Evolutionary conservation across 129 eudicot genomes (phyloP).

Genomic region (Flaveria ramosissima): DNA sequence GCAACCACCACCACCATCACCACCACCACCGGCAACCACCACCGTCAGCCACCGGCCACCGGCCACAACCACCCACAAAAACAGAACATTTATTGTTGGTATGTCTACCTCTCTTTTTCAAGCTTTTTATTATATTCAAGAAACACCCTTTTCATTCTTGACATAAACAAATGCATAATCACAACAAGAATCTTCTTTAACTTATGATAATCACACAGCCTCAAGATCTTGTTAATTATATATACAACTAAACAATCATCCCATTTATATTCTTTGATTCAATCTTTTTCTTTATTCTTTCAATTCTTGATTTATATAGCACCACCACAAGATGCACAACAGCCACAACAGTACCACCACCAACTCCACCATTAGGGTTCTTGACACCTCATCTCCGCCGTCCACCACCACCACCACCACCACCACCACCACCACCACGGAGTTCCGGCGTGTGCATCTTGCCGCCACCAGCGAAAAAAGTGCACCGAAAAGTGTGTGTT

Average conservation of each 20-base stretch:
- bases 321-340: constrained; percentile 30
- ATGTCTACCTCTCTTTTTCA: constrained; percentile 43
- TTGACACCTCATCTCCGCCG: constrained; percentile 40
- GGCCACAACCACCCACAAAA: constrained; percentile 3
- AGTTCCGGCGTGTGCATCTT: constrained; percentile 79
- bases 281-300: constrained; percentile 22
- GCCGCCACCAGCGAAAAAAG: constrained; percentile 93
- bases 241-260: constrained; percentile 23
- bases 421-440: constrained; percentile 17
- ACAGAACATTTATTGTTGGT: constrained; percentile 31
- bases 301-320: constrained; percentile 1
- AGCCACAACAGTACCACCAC: constrained; percentile 20
- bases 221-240: constrained; percentile 32
- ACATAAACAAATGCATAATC: constrained; percentile 27
- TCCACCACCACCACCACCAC: constrained; percentile 14
- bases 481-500: constrained; percentile 70
- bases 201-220: constrained; percentile 13
- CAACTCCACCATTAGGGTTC: constrained; percentile 32
- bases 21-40: not conserved
- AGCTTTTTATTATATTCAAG: constrained; percentile 27
- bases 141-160: constrained; percentile 40
- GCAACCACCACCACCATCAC: not conserved
- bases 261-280: constrained; percentile 28
- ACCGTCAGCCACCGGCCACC: not conserved
- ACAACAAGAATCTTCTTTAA: constrained; percentile 20